Conservation (phyloP, 148 eudicot genomes). For the Vaccinium macrocarpon region DNA sequence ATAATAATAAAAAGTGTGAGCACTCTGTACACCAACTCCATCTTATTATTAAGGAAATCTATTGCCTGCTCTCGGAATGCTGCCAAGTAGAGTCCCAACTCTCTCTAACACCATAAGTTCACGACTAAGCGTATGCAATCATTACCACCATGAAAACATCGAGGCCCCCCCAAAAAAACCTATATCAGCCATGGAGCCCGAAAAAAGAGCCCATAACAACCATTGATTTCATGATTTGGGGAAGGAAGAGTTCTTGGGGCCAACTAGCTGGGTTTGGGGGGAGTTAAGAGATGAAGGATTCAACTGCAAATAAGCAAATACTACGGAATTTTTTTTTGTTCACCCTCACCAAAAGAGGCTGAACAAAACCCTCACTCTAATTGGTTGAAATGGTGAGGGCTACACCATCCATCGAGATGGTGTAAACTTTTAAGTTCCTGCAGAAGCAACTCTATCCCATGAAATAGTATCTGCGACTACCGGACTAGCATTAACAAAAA, state of each 20-base stretch:
- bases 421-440: not conserved
- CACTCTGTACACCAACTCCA: not conserved
- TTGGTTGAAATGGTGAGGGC: too few species aligned
- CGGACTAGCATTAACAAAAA: slow-evolving; percentile 1
- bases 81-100: not conserved
- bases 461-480: not conserved
- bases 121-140: not conserved
- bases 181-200: not conserved
- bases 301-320: not conserved
- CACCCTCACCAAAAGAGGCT: too few species aligned
- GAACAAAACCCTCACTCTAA: too few species aligned
- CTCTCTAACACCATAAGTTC: not conserved
- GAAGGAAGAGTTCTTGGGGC: not conserved
- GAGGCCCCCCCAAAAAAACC: not conserved
- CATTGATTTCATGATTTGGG: not conserved
- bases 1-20: not conserved
- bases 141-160: not conserved
- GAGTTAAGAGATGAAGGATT: not conserved
- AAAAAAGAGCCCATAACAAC: not conserved
- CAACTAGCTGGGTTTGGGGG: not conserved
- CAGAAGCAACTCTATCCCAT: not conserved
- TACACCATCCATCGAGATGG: not conserved
- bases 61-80: not conserved
- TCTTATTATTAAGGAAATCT: not conserved
- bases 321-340: not conserved